These are phyloP conservation scores for Geoglossum glabrum DNA, from an alignment of 495 filamentous ascomycete species.

Conservation along the genomic window DNA sequence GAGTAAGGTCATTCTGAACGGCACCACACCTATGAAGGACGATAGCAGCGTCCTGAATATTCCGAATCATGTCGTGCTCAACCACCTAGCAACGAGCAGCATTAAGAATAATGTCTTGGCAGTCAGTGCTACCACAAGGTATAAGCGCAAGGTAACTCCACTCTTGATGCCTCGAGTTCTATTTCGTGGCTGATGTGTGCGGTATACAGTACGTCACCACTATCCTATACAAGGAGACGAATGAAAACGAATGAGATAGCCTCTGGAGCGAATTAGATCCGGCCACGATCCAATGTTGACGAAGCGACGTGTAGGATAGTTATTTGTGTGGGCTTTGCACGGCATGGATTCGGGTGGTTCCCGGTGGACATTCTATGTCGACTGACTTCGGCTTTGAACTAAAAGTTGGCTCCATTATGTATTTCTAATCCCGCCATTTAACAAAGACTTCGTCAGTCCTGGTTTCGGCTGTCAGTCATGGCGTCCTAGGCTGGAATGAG, in stretches of 20 bases:
- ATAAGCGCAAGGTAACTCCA: constrained; percentile 67
- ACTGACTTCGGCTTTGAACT: background rate
- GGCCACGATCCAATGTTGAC: background rate
- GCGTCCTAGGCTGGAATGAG: background rate
- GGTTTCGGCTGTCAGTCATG: background rate
- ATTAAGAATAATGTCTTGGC: constrained; percentile 92
- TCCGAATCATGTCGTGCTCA: constrained; percentile 92
- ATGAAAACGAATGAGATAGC: constrained; percentile 8
- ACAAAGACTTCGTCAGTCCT: constrained; percentile 8
- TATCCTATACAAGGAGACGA: constrained; percentile 87
- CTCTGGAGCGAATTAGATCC: background rate
- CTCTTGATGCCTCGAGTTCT: background rate
- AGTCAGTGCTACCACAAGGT: constrained; percentile 91
- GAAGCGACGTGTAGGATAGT: constrained; percentile 1
- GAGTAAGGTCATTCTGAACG: constrained; percentile 85
- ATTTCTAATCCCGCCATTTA: constrained; percentile 6
- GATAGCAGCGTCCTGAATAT: constrained; percentile 90
- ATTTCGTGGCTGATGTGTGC: constrained; percentile 13
- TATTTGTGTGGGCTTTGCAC: background rate
- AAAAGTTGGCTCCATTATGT: background rate
- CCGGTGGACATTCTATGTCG: background rate
- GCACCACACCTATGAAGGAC: constrained; percentile 78
- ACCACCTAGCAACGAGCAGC: constrained; percentile 94
- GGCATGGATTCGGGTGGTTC: background rate
- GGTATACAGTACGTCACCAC: constrained; percentile 73